Conservation (phyloP, 2,329 filamentous ascomycete genomes). For the Xylariaceae sp. region DNA sequence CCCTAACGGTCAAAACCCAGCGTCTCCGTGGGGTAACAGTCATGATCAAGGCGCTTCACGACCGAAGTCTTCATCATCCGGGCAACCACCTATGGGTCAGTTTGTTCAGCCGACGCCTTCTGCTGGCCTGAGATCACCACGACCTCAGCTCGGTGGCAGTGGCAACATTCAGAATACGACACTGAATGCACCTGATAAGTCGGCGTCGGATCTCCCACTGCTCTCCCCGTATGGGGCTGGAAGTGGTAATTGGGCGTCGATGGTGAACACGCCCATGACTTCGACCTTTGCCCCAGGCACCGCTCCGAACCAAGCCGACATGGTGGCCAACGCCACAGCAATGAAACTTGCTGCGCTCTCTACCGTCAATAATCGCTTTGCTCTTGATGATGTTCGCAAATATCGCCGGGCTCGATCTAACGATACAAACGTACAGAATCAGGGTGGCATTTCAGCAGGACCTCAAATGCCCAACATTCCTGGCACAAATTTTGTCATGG, state of each 20-base stretch:
- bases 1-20: slow-evolving; percentile 60
- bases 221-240: slow-evolving; percentile 78
- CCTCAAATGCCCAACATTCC: slow-evolving; percentile 60
- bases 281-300: slow-evolving; percentile 70
- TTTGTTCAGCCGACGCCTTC: slow-evolving; percentile 80
- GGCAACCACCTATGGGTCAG: slow-evolving; percentile 86
- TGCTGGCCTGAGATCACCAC: slow-evolving; percentile 74
- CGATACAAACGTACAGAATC: slow-evolving; percentile 63
- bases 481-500: slow-evolving; percentile 81
- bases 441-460: slow-evolving; percentile 63
- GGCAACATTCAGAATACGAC: slow-evolving; percentile 79
- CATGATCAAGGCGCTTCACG: slow-evolving; percentile 50
- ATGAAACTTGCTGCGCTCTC: slow-evolving; percentile 98
- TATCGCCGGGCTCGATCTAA: slow-evolving; percentile 89
- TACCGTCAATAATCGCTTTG: slow-evolving; percentile 97
- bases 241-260: slow-evolving; percentile 95
- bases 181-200: slow-evolving; percentile 67
- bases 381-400: slow-evolving; percentile 93
- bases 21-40: slow-evolving; percentile 73
- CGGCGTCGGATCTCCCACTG: slow-evolving; percentile 68
- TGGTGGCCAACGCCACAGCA: slow-evolving; percentile 96
- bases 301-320: slow-evolving; percentile 77
- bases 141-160: slow-evolving; percentile 62
- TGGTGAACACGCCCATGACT: slow-evolving; percentile 97
- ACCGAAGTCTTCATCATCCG: slow-evolving; percentile 74